Evolutionary conservation across 768 basidiomycete species (phyloP), one percentile per base, ranked within the genome.

Genomic region (Candolleomyces aberdarensis): DNA sequence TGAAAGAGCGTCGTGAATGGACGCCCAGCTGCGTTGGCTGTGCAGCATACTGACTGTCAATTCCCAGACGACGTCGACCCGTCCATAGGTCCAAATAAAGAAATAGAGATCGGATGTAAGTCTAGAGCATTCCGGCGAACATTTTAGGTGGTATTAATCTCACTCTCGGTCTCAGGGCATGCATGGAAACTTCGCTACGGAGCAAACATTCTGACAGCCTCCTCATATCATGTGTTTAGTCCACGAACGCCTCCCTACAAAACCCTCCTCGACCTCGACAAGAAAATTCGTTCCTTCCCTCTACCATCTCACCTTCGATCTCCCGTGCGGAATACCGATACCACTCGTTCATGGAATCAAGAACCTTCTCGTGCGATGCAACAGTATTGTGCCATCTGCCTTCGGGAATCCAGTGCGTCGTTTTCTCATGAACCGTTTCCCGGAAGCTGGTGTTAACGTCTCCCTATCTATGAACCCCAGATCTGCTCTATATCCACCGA

Each of bases 11-110:
- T 84, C 57, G 74, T 80, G 15, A 78, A 79, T 62, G 83, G 83
- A n/a, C 72, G 84, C 8, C 80, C 83, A 5, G 79, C 80, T 8
- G 70, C 78, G 10, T 63, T 84, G 29, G 69, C 73, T 46, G 71
- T 83, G n/a, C 74, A 78, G 56, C 75, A 83, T 64, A 75, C 78
- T 17, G 82, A 85, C 61, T 84, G 83, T 65, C 74, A 74, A 49
- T 81, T 83, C 64, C 83, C 84, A 5, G 77, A 80, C 20, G 82
- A 84, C 62, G 59, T 72, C 11, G 73, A 77, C 17, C 67, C 75
- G 10, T 61, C 62, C 9, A 61, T 69, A 26, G 72, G 71, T 53
- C 58, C 69, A 15, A 64, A 67, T 15, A 78, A 80, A 56, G 71
- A 75, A 51, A 63, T 64, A 20, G 77, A 81, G 62, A 64, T 75